These are phyloP conservation scores for Cyclocybe aegerita DNA, from an alignment of 768 basidiomycete species.

Conservation along the genomic window DNA sequence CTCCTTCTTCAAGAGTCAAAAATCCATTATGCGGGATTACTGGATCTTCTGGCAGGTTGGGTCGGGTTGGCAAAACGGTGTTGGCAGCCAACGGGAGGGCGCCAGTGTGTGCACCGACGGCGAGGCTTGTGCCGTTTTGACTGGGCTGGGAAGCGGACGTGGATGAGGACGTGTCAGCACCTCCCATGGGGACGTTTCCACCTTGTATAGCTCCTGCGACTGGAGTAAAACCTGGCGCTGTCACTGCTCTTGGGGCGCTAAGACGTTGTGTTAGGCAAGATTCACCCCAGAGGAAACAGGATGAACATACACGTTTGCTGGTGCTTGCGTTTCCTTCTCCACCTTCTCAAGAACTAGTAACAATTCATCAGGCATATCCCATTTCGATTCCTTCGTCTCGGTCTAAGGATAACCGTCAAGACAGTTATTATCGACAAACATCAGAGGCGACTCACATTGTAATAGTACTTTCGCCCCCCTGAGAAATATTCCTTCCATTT, in stretches of 20 bases:
- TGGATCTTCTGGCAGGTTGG: conserved; percentile 83
- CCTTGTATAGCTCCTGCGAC: conserved; percentile 47
- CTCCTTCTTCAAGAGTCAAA: conserved; percentile 81
- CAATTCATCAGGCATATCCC: conserved; percentile 97
- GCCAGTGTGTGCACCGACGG: conserved; percentile 52
- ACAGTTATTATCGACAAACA: not conserved
- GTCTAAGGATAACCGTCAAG: conserved; percentile 43
- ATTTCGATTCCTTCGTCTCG: conserved; percentile 90
- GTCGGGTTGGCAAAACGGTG: conserved; percentile 67
- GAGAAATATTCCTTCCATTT: conserved; percentile 97
- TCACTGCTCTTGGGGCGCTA: conserved; percentile 29
- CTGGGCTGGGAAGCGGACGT: conserved; percentile 49
- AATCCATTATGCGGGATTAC: conserved; percentile 92
- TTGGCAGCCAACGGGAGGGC: conserved; percentile 57
- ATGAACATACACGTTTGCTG: conserved; percentile 22
- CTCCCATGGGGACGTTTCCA: conserved; percentile 52
- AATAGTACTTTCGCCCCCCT: conserved; percentile 88
- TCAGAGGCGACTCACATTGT: conserved; percentile 57
- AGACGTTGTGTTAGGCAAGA: conserved; percentile 1
- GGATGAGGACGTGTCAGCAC: conserved; percentile 49
- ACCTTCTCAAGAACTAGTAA: conserved; percentile 81
- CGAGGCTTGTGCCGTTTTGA: conserved; percentile 48
- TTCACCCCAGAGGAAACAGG: not conserved
- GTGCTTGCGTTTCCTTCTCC: conserved; percentile 64
- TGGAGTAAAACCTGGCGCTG: conserved; percentile 43